Evolutionary conservation across 1,284 basidiomycete genomes (phyloP), one percentile per base, ranked within the genome.

Genomic region (Ceratobasidium papillatum): DNA sequence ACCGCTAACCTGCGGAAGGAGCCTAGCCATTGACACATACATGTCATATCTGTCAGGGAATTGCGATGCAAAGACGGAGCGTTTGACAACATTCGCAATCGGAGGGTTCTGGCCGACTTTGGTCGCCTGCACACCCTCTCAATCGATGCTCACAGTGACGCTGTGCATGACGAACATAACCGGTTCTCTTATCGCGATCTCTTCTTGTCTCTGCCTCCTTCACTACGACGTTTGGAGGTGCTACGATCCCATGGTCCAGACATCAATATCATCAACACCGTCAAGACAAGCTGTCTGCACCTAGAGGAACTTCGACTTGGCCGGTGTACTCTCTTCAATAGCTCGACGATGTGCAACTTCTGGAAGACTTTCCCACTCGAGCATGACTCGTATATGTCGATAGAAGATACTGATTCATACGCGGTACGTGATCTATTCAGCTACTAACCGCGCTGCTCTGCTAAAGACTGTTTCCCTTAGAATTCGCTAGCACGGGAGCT

Each of bases 311-410:
- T 73, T 17, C 8, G 59, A 27, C 47, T 73, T 2, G 71, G 71
- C 17, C 43, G 71, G 8, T 73, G 71, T 17, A 73, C 58, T n/a
- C 49, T 54, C 2, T 63, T 73, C 49, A 73, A 73, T 22, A 32
- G 59, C 3, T 4, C 32, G 1, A 34, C 47, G 14, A 43, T 56
- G 3, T 73, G 59, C 49, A 22, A 7, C 3, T 73, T 73, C 49
- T 73, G 71, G 71, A 32, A 34, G 19, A 11, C 71, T n/a, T 73
- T 73, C 36, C 71, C 71, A 11, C 59, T 73, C 9, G 71, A 73
- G 17, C 71, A 73, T 49, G 71, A 73, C 49, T 73, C 71, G 9
- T 73, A 73, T n/a, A 73, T 73, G 32, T 73, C 71, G 1, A 73
- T 52, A 8, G 71, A 73, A 38, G 59, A 59, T 14, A 63, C 59